Conservation (phyloP, 2,329 filamentous ascomycete species). For the Atkinsonella texensis region DNA sequence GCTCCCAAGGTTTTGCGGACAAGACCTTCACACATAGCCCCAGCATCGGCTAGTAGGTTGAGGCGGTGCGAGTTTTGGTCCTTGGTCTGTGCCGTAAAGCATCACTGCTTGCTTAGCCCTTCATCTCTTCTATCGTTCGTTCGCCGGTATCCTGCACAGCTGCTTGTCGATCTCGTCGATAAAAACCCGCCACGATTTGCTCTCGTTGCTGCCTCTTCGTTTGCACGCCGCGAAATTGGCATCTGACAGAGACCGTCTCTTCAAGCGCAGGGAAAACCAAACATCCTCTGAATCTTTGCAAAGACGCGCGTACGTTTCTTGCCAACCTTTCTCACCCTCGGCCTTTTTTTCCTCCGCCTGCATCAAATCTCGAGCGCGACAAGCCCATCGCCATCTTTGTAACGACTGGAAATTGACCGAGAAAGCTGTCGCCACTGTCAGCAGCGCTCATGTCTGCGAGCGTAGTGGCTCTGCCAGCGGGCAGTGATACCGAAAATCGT, state of each 20-base stretch:
- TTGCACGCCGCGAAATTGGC: background rate
- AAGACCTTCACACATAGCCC: background rate
- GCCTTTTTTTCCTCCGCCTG: background rate
- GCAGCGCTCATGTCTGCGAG: constrained; percentile 23
- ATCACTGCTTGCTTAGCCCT: background rate
- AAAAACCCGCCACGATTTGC: background rate
- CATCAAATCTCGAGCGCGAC: background rate
- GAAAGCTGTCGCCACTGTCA: background rate
- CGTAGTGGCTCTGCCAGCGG: constrained; percentile 20
- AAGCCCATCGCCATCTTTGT: background rate
- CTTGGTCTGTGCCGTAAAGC: background rate
- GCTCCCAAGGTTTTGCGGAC: background rate
- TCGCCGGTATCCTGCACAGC: background rate
- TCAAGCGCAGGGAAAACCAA: too few species aligned
- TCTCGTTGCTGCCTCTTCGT: background rate
- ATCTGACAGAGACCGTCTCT: background rate
- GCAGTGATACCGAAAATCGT: constrained; percentile 22
- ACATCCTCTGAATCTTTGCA: too few species aligned
- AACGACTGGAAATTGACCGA: background rate
- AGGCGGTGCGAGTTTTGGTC: background rate
- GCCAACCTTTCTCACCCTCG: background rate
- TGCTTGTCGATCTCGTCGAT: background rate
- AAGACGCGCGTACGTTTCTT: background rate
- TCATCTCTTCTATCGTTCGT: background rate
- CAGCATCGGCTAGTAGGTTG: background rate